Evolutionary conservation across 2,329 filamentous ascomycete species (phyloP), one percentile per base, ranked within the genome.

Genomic region (Trematosphaeria pertusa): DNA sequence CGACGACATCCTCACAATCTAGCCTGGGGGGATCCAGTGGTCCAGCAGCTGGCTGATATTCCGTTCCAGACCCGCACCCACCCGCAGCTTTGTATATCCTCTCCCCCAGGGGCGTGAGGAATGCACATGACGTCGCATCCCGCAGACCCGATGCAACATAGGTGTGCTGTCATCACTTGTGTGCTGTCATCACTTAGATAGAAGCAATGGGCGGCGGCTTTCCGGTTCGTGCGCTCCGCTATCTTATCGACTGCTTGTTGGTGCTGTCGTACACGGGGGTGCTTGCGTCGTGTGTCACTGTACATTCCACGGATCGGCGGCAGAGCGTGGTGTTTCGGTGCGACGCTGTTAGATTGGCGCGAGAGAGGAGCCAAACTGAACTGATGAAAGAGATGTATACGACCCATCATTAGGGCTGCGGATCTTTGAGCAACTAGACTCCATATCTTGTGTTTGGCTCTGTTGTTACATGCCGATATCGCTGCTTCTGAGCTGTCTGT

Each of bases 301-400:
- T 41, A 22, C 38, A 41, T 41, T 41, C 38, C 38, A 19, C 19
- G 28, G 38, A 28, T 33, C 30, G 4, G 18, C n/a, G n/a, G n/a
- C n/a, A n/a, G n/a, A n/a, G n/a, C n/a, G 34, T 40, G 18, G 37
- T 33, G 28, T 41, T 41, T 28, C 19, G 19, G 38, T 41, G 38
- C 37, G 17, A 39, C 37, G n/a, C 11, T 20, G 35, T n/a, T n/a
- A n/a, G n/a, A n/a, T n/a, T n/a, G n/a, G n/a, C n/a, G n/a, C n/a
- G n/a, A n/a, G n/a, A n/a, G n/a, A n/a, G n/a, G n/a, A n/a, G n/a
- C n/a, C n/a, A n/a, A n/a, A n/a, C n/a, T n/a, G n/a, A n/a, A n/a
- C n/a, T n/a, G n/a, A n/a, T n/a, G n/a, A n/a, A n/a, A n/a, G n/a
- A n/a, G n/a, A n/a, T n/a, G n/a, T n/a, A n/a, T n/a, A n/a, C n/a